Percentiles rank a stretch among this genome's conserved stretches.
These are phyloP conservation scores for Silene noctiflora DNA, from an alignment of 179 eudicot genomes.

Conservation along the genomic window DNA sequence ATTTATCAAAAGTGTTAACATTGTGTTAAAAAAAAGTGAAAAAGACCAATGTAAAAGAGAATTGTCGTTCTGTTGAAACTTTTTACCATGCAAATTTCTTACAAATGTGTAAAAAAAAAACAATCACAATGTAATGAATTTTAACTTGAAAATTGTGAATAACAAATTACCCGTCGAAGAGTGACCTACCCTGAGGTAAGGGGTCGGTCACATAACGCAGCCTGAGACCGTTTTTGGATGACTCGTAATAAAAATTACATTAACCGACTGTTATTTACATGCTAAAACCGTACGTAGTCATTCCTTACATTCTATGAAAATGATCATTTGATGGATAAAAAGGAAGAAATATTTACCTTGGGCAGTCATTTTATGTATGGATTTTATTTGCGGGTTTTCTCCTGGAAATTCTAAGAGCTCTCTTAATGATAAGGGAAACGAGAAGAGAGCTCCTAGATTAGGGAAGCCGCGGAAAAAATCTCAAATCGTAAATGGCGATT, in stretches of 20 bases:
- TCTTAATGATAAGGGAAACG: neutral
- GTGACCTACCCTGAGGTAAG: too few relatives aligned
- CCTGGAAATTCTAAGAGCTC: constrained; percentile 26
- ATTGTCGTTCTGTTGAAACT: neutral
- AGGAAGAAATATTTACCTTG: constrained; percentile 13
- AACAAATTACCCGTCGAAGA: too few relatives aligned
- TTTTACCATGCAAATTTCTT: neutral
- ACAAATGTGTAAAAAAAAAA: neutral
- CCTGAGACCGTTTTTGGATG: too few relatives aligned
- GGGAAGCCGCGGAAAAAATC: constrained; percentile 6
- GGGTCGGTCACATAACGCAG: too few relatives aligned
- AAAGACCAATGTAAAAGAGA: too few relatives aligned
- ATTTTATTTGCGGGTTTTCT: neutral
- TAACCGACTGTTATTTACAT: too few relatives aligned
- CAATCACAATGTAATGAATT: neutral
- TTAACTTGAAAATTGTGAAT: neutral
- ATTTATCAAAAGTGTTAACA: too few relatives aligned
- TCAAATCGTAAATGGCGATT: constrained; percentile 14
- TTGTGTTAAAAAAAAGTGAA: too few relatives aligned
- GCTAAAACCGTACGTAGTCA: too few relatives aligned
- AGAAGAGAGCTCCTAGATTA: constrained; percentile 18
- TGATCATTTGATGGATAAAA: neutral
- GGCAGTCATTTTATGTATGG: constrained; percentile 21
- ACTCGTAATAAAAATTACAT: too few relatives aligned
- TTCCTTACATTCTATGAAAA: neutral